Conservation (phyloP, 805 yeast species). For the Candida ascalaphidarum region DNA sequence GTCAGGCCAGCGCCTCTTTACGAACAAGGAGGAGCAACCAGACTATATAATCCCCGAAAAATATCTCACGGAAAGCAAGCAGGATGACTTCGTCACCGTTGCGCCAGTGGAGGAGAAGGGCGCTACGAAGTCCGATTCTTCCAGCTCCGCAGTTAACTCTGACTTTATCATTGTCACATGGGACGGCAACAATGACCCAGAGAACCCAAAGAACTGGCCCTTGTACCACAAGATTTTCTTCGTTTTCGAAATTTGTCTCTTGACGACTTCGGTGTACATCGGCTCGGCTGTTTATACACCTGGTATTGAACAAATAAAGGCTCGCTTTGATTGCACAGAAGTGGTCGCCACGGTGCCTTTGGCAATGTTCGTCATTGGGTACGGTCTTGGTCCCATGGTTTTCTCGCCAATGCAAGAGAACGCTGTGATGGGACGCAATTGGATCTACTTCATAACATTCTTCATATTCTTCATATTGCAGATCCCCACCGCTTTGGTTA, state of each 20-base stretch:
- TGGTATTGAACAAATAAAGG: constrained; percentile 34
- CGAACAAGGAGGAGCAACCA: constrained; percentile 18
- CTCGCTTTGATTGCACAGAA: constrained; percentile 34
- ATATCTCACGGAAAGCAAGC: constrained; percentile 10
- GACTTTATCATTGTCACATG: constrained; percentile 17
- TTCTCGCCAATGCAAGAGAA: constrained; percentile 54
- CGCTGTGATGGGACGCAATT: constrained; percentile 44
- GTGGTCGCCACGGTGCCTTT: constrained; percentile 43
- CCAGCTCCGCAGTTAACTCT: no score
- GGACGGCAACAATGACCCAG: constrained; percentile 43
- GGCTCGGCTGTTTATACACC: constrained; percentile 53
- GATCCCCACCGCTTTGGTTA: constrained; percentile 45
- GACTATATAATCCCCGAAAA: constrained; percentile 23
- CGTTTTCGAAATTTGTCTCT: constrained; percentile 30
- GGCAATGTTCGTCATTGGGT: constrained; percentile 49
- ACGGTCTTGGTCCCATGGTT: constrained; percentile 53
- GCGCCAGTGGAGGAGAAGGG: no score
- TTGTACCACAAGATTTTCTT: constrained; percentile 27
- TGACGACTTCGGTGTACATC: constrained; percentile 45
- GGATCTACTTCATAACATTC: constrained; percentile 38
- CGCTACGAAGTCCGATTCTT: no score
- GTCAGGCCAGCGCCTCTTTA: constrained; percentile 12
- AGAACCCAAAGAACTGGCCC: constrained; percentile 53
- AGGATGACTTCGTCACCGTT: no score
- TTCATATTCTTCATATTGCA: constrained; percentile 43